phyloP scores from a whole-genome alignment of 164 flowering plant species.

The Liquidambar formosana region DNA sequence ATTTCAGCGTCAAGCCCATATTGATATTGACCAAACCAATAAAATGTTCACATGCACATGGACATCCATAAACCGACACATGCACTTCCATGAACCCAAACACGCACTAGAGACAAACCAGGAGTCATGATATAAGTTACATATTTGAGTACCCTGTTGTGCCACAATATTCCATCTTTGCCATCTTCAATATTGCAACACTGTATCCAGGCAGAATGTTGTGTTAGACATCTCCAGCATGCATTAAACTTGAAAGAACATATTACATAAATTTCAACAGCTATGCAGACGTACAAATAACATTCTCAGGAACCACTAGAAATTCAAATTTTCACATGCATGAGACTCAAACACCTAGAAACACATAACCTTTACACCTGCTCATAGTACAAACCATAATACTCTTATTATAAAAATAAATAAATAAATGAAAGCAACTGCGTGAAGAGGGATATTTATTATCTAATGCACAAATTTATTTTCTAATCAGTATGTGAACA shows the following conservation, averaged over 20 bases:
- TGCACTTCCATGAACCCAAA: no score
- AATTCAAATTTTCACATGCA: not conserved
- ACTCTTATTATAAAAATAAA: no score
- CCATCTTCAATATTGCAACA: constrained; percentile 85
- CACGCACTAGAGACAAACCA: no score
- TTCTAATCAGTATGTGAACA: no score
- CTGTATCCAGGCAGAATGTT: constrained; percentile 34
- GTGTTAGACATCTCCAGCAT: constrained; percentile 11
- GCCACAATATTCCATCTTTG: constrained; percentile 91
- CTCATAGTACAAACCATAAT: no score
- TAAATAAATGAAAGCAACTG: no score
- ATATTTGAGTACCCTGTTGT: constrained; percentile 74
- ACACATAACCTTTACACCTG: not conserved
- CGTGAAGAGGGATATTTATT: no score
- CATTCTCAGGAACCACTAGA: not conserved
- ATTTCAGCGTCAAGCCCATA: no score
- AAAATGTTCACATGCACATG: no score
- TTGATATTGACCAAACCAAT: no score
- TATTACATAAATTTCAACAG: not conserved
- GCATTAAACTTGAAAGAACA: not conserved
- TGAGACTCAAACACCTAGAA: not conserved
- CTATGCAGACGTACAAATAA: not conserved
- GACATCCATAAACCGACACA: no score
- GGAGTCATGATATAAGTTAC: not conserved
- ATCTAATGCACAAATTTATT: no score